These are phyloP conservation scores for Capsicum baccatum DNA, from an alignment of 257 asterid genomes.

Conservation along the genomic window DNA sequence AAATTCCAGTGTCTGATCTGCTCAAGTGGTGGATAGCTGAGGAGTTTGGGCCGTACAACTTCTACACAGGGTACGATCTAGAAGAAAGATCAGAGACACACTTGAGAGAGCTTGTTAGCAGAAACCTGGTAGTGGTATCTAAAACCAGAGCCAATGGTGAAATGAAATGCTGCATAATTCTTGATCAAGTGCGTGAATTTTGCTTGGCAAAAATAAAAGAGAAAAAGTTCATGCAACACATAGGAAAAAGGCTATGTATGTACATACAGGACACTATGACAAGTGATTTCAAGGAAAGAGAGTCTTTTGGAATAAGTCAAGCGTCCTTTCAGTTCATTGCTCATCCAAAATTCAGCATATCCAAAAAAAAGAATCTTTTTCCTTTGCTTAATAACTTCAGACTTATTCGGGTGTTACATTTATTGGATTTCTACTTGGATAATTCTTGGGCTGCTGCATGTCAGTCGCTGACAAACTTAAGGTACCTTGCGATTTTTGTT, in stretches of 20 bases:
- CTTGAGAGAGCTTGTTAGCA: conserved; percentile 22
- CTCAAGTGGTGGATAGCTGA: conserved; percentile 22
- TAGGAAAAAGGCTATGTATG: neutral
- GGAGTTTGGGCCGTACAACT: conserved; percentile 17
- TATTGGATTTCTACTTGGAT: conserved; percentile 1
- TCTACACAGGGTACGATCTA: no score
- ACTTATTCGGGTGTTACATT: neutral
- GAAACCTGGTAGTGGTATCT: neutral
- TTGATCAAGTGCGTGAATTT: conserved; percentile 14
- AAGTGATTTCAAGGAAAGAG: neutral
- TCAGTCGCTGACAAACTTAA: neutral
- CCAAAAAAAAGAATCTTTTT: neutral
- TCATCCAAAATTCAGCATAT: neutral
- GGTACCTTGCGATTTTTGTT: neutral
- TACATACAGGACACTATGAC: neutral
- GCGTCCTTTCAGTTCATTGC: neutral
- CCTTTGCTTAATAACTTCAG: neutral
- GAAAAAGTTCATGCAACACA: neutral
- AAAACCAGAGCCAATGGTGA: neutral
- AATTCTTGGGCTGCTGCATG: neutral
- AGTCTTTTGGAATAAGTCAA: neutral
- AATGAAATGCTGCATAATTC: conserved; percentile 25
- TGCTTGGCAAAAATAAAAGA: conserved; percentile 16
- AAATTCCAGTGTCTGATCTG: conserved; percentile 12
- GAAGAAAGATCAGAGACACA: conserved; percentile 22